These are phyloP conservation scores for Chalaropsis thielavioides DNA, from an alignment of 2,329 filamentous ascomycete species.

Conservation along the genomic window DNA sequence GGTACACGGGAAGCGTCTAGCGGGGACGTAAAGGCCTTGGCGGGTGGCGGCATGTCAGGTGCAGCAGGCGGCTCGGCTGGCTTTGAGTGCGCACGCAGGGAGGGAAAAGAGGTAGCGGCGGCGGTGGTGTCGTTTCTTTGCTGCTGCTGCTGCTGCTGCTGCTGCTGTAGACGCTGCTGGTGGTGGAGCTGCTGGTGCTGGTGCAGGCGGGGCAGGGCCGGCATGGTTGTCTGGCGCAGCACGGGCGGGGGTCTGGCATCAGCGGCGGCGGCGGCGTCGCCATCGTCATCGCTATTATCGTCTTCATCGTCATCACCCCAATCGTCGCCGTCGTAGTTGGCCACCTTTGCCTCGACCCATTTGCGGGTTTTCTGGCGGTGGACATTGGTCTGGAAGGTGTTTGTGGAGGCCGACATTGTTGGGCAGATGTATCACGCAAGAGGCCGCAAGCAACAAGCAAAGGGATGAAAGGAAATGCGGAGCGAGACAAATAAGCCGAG, in stretches of 20 bases:
- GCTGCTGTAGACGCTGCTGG: too few relatives aligned
- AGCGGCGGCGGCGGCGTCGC: conserved; percentile 28
- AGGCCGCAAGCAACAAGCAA: too few relatives aligned
- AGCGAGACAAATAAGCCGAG: background rate
- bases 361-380: conserved; percentile 83
- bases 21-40: background rate
- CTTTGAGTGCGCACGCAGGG: background rate
- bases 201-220: conserved; percentile 10
- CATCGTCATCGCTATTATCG: conserved; percentile 38
- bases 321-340: conserved; percentile 83
- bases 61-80: background rate
- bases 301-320: conserved; percentile 65
- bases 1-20: background rate
- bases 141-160: background rate
- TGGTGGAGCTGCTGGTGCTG: conserved; percentile 11
- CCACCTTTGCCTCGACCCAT: conserved; percentile 81
- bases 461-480: background rate
- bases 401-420: conserved; percentile 21
- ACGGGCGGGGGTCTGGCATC: conserved; percentile 27
- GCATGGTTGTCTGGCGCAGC: conserved; percentile 20
- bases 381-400: conserved; percentile 64
- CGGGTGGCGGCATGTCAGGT: background rate
- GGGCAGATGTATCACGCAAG: background rate
- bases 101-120: background rate
- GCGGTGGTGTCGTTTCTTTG: background rate